Percentiles rank a stretch among this genome's conserved stretches.
Evolutionary conservation across 148 eudicot genomes (phyloP).

Genomic region (Amaranthus hypochondriacus): DNA sequence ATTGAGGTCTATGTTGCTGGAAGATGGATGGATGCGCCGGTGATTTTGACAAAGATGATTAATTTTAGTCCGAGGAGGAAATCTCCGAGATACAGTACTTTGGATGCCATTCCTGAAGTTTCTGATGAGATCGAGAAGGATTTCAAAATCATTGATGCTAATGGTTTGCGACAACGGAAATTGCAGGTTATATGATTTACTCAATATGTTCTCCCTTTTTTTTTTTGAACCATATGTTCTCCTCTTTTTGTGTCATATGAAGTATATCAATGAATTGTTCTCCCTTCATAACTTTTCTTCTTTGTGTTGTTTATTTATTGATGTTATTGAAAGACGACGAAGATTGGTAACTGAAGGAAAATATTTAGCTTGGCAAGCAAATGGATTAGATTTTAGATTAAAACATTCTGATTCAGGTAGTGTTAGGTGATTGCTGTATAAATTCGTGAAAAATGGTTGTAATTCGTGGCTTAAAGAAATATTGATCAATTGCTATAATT

Average conservation of each 20-base stretch:
- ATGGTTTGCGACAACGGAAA: slow-evolving; percentile 41
- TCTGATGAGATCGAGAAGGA: slow-evolving; percentile 68
- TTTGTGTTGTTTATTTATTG: not conserved
- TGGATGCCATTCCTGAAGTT: slow-evolving; percentile 73
- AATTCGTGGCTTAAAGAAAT: no score
- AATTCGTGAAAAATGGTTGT: no score
- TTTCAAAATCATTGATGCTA: slow-evolving; percentile 16
- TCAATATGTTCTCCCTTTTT: not conserved
- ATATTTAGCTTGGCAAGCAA: not conserved
- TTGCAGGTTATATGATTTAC: slow-evolving; percentile 39
- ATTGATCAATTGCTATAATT: no score
- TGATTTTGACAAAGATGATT: slow-evolving; percentile 71
- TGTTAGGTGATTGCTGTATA: no score
- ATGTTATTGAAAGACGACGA: not conserved
- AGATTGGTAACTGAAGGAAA: not conserved
- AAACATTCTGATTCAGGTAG: no score
- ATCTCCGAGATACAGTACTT: slow-evolving; percentile 31
- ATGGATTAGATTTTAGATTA: no score
- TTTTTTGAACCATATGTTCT: not conserved
- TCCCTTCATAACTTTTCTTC: not conserved
- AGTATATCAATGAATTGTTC: not conserved
- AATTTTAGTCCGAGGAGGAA: slow-evolving; percentile 59
- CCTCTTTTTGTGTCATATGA: not conserved
- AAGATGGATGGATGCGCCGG: slow-evolving; percentile 63
- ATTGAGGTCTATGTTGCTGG: slow-evolving; percentile 93